These are phyloP conservation scores for Colletotrichum simmondsii DNA, from an alignment of 2,329 filamentous ascomycete genomes.

Conservation along the genomic window DNA sequence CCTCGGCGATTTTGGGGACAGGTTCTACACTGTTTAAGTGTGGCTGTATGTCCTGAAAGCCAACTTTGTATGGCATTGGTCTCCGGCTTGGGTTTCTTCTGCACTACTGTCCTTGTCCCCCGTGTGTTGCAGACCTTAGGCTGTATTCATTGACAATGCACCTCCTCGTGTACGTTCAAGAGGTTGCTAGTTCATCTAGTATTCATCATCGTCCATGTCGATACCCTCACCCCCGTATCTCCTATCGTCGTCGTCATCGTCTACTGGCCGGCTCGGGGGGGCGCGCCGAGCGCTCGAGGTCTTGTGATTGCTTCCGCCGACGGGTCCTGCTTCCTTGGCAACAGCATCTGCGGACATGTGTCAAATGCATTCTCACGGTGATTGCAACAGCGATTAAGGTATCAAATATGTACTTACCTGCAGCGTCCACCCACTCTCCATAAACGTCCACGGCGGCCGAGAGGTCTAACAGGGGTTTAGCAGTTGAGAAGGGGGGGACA, in stretches of 20 bases:
- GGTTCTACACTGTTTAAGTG: slow-evolving; percentile 88
- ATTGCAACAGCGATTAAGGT: neutral
- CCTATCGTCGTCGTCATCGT: slow-evolving; percentile 60
- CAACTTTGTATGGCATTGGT: neutral
- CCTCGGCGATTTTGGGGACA: slow-evolving; percentile 93
- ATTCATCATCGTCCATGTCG: slow-evolving; percentile 66
- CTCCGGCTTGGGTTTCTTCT: neutral
- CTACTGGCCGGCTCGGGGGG: slow-evolving; percentile 39
- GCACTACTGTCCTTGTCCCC: neutral
- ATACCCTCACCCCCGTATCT: slow-evolving; percentile 65
- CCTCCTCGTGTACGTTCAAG: neutral
- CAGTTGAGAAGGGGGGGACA: slow-evolving; percentile 14
- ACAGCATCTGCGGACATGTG: slow-evolving; percentile 54
- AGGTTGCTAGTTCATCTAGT: slow-evolving; percentile 48
- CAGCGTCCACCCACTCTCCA: slow-evolving; percentile 96
- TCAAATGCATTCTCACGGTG: neutral
- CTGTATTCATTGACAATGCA: neutral
- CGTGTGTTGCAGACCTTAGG: neutral
- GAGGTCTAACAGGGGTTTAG: slow-evolving; percentile 69
- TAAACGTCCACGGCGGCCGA: slow-evolving; percentile 95
- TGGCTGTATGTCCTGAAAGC: neutral
- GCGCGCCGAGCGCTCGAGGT: slow-evolving; percentile 16
- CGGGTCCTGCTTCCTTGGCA: slow-evolving; percentile 54
- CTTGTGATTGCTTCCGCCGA: slow-evolving; percentile 26
- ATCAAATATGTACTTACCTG: slow-evolving; percentile 52